phyloP scores from a whole-genome alignment of 176 grass and related monocot species.

The Areca catechu region DNA sequence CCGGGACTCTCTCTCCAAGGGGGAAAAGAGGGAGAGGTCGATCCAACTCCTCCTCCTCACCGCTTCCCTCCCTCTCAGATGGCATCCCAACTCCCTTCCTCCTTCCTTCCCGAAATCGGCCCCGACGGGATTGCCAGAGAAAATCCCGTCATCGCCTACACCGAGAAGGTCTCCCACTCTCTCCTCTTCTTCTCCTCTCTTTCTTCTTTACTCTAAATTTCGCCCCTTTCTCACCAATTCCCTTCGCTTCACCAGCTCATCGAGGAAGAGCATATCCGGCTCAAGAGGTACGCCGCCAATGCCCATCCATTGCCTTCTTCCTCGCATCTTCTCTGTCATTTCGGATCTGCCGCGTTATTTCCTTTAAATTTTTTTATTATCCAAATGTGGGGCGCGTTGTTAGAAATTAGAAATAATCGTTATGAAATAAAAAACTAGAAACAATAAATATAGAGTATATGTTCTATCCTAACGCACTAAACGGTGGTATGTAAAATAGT shows the following conservation, averaged over 20 bases:
- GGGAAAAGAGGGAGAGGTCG: no score
- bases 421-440: no score
- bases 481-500: no score
- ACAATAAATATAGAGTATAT: no score
- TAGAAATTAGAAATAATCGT: no score
- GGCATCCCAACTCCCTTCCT: constrained; percentile 1
- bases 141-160: constrained; percentile 79
- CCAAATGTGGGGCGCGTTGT: neutral
- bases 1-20: no score
- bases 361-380: constrained; percentile 9
- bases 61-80: no score
- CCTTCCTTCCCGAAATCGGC: constrained; percentile 61
- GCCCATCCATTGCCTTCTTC: neutral
- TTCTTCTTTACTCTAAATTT: neutral
- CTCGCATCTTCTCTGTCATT: neutral
- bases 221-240: constrained; percentile 3
- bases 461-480: no score
- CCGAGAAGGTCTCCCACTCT: constrained; percentile 54
- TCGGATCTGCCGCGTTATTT: constrained; percentile 5
- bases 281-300: constrained; percentile 55
- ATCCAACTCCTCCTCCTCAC: no score
- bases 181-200: neutral
- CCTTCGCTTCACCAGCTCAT: constrained; percentile 36
- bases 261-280: constrained; percentile 76
- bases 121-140: constrained; percentile 71